Evolutionary conservation across 2,329 filamentous ascomycete genomes (phyloP).

Genomic region (Pseudopithomyces maydicus): DNA sequence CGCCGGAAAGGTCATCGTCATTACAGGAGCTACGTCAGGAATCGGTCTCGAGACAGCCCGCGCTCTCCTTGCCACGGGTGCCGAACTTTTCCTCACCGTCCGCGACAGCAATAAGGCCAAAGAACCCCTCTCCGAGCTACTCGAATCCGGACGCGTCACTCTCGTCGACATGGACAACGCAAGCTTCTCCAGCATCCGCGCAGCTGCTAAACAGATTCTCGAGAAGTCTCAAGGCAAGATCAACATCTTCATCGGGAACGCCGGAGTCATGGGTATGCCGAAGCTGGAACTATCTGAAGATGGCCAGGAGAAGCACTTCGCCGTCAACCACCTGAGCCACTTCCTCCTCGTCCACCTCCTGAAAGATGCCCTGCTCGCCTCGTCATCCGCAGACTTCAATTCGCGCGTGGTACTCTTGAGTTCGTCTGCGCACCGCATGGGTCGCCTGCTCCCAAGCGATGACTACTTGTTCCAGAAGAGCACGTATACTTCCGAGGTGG

Average conservation of each 20-base stretch:
- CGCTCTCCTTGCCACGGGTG: conserved; percentile 52
- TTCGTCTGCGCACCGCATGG: conserved; percentile 43
- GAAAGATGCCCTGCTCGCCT: conserved; percentile 42
- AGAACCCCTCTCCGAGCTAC: conserved; percentile 15
- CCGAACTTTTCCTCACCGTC: conserved; percentile 50
- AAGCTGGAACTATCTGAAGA: conserved; percentile 30
- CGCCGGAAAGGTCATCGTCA: conserved; percentile 23
- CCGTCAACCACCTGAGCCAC: conserved; percentile 53
- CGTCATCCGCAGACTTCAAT: conserved; percentile 21
- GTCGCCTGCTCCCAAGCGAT: conserved; percentile 44
- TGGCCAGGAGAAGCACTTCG: conserved; percentile 43
- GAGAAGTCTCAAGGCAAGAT: conserved; percentile 8
- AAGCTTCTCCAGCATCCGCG: conserved; percentile 15
- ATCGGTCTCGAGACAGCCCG: conserved; percentile 27
- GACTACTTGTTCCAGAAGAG: conserved; percentile 45
- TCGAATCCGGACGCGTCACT: conserved; percentile 11
- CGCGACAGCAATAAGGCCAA: conserved; percentile 33
- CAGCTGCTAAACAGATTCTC: conserved; percentile 18
- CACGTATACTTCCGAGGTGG: conserved; percentile 23
- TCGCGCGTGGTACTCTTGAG: conserved; percentile 48
- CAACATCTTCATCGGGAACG: conserved; percentile 25
- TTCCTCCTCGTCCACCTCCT: conserved; percentile 51
- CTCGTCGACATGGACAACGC: conserved; percentile 21
- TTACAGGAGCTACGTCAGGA: conserved; percentile 25
- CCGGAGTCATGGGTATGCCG: conserved; percentile 37